phyloP scores from a whole-genome alignment of 164 flowering plant genomes.

The Berberis thunbergii region DNA sequence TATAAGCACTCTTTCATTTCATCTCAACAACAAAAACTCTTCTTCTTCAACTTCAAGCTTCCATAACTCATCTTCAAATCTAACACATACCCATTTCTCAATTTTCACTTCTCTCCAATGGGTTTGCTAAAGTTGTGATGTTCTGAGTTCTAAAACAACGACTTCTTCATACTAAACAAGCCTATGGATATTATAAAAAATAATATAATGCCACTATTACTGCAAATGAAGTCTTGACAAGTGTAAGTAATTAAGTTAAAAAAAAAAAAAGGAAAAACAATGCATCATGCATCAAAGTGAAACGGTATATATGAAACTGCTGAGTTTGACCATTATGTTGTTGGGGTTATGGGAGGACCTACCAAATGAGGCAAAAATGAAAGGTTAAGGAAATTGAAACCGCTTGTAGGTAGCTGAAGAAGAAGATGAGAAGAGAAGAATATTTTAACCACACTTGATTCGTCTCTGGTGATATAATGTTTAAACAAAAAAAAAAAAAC shows the following conservation, averaged over 20 bases:
- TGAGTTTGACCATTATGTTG: too few species aligned
- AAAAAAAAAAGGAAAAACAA: too few species aligned
- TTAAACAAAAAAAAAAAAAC: not conserved
- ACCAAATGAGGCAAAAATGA: too few species aligned
- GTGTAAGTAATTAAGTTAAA: too few species aligned
- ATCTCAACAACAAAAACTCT: not conserved
- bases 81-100: not conserved
- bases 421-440: not conserved
- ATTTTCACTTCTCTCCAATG: not conserved
- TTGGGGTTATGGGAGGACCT: too few species aligned
- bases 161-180: not conserved
- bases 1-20: not conserved
- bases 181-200: not conserved
- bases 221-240: too few species aligned
- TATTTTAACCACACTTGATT: not conserved
- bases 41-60: not conserved
- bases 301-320: too few species aligned
- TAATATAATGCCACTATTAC: too few species aligned
- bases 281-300: too few species aligned
- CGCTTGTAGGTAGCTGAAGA: too few species aligned
- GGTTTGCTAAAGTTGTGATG: not conserved
- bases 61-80: not conserved
- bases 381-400: too few species aligned
- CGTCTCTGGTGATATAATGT: not conserved
- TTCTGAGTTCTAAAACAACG: not conserved